These are phyloP conservation scores for Sorghum bicolor DNA, from an alignment of 176 grass and related monocot species.

Conservation along the genomic window DNA sequence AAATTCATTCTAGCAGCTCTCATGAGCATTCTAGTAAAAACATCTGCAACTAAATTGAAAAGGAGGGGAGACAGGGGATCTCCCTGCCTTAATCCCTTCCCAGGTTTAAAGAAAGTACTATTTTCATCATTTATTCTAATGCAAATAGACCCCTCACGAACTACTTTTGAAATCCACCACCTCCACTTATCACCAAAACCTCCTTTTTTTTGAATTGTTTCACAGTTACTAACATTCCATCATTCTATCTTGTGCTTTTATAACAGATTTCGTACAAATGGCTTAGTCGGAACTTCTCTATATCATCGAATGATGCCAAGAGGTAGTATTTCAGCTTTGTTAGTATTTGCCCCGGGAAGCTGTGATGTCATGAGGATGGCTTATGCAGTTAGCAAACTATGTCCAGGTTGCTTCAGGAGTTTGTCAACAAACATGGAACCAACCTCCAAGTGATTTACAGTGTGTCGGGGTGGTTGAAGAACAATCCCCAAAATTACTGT, in stretches of 20 bases:
- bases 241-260: slow-evolving; percentile 1
- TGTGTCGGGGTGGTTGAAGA: slow-evolving; percentile 88
- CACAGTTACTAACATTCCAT: neutral
- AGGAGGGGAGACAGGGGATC: too few relatives aligned
- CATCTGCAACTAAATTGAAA: too few relatives aligned
- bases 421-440: slow-evolving; percentile 51
- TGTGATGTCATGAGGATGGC: neutral
- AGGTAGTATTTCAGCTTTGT: slow-evolving; percentile 40
- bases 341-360: neutral
- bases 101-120: too few relatives aligned
- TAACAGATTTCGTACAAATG: slow-evolving; percentile 98
- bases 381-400: neutral
- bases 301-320: slow-evolving; percentile 93
- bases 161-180: too few relatives aligned
- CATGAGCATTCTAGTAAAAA: too few relatives aligned
- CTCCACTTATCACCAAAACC: too few relatives aligned
- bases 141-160: too few relatives aligned
- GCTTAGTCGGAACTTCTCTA: slow-evolving; percentile 86
- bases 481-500: slow-evolving; percentile 55
- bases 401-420: slow-evolving; percentile 82
- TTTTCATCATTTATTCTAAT: too few relatives aligned
- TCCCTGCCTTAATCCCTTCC: too few relatives aligned
- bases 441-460: slow-evolving; percentile 80
- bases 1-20: too few relatives aligned
- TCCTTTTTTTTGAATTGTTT: neutral